phyloP scores from a whole-genome alignment of 1,284 basidiomycete genomes.

The Malassezia furfur region DNA sequence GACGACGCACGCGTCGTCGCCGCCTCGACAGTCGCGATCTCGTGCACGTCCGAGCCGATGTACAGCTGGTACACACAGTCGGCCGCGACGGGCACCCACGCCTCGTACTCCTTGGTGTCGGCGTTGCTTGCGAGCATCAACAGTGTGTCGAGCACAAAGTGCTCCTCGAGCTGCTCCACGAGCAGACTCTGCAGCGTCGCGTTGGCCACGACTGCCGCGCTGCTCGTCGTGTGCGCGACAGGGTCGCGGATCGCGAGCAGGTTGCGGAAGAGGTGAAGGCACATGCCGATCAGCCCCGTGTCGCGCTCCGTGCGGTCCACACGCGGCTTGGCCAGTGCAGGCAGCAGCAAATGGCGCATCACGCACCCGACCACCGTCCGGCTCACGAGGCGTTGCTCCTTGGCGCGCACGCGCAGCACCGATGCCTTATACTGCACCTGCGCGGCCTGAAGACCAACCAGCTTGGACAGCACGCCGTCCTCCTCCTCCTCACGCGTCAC shows the following conservation, averaged over 20 bases:
- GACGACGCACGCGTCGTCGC: not conserved
- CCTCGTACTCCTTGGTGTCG: slow-evolving; percentile 33
- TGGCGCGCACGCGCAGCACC: slow-evolving; percentile 31
- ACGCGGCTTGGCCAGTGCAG: slow-evolving; percentile 37
- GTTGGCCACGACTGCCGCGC: slow-evolving; percentile 28
- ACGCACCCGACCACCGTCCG: slow-evolving; percentile 33
- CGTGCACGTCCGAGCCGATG: slow-evolving; percentile 25
- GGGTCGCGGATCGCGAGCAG: slow-evolving; percentile 44
- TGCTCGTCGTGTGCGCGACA: slow-evolving; percentile 27
- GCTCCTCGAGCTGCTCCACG: slow-evolving; percentile 30
- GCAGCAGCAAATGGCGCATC: slow-evolving; percentile 37
- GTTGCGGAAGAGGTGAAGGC: slow-evolving; percentile 46
- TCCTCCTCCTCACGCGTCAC: slow-evolving; percentile 31
- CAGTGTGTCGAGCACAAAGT: slow-evolving; percentile 38
- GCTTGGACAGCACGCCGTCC: slow-evolving; percentile 22
- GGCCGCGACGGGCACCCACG: slow-evolving; percentile 36
- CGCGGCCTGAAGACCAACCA: slow-evolving; percentile 27
- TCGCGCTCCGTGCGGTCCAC: slow-evolving; percentile 34
- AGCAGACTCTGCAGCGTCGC: slow-evolving; percentile 40
- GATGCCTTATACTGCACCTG: slow-evolving; percentile 43
- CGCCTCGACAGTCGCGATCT: slow-evolving; percentile 11
- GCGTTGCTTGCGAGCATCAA: slow-evolving; percentile 43
- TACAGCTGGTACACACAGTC: slow-evolving; percentile 46
- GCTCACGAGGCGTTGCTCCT: slow-evolving; percentile 15
- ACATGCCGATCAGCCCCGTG: slow-evolving; percentile 40